phyloP scores from a whole-genome alignment of 1,139 yeast species.

The Protomyces macrosporus region DNA sequence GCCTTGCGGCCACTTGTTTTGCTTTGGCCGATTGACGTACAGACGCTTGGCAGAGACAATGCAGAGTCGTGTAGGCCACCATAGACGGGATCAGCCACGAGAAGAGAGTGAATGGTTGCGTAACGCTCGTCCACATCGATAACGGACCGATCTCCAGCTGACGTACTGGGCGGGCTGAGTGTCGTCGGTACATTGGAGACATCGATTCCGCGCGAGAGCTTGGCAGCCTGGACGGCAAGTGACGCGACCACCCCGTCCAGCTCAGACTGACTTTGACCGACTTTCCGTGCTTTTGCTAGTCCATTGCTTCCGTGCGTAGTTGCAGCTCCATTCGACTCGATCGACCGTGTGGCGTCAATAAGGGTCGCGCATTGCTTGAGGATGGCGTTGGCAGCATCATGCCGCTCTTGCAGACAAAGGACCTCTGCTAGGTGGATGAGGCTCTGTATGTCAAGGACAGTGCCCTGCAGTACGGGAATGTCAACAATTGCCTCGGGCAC shows the following conservation, averaged over 20 bases:
- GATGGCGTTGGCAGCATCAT: not conserved
- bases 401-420: too few relatives aligned
- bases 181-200: not conserved
- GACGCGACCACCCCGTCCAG: not conserved
- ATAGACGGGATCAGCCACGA: constrained; percentile 44
- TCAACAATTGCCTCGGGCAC: not conserved
- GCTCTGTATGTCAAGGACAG: not conserved
- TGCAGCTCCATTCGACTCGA: not conserved
- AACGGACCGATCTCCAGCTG: not conserved
- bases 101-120: not conserved
- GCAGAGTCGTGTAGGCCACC: constrained; percentile 49
- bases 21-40: constrained; percentile 20
- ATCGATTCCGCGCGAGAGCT: not conserved
- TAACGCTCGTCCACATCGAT: not conserved
- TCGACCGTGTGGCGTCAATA: not conserved
- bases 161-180: too few relatives aligned
- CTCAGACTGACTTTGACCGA: not conserved
- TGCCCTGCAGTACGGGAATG: not conserved
- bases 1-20: constrained; percentile 6
- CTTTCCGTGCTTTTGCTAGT: not conserved
- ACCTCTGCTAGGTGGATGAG: not conserved
- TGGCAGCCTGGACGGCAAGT: not conserved
- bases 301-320: too few relatives aligned
- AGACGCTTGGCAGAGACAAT: constrained; percentile 44
- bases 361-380: not conserved